Evolutionary conservation across 2,329 filamentous ascomycete genomes (phyloP), one percentile per base, ranked within the genome.

Genomic region (Hysterium pulicare): DNA sequence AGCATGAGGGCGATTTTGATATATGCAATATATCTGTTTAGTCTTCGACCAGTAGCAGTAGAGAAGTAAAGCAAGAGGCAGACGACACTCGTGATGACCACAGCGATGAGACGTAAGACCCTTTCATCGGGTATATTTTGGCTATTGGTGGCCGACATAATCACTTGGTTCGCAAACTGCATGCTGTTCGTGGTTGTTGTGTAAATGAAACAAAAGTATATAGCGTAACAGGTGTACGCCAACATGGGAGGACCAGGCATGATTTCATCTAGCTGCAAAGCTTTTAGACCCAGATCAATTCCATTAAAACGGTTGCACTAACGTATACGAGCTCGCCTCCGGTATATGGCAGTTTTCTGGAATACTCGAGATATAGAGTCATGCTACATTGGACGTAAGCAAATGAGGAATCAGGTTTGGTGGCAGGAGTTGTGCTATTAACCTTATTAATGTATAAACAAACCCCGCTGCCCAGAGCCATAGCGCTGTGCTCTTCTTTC

Each of bases 281-380:
- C n/a, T 11, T 5, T 28, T 39, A 17, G 36, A 4, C 22, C 7
- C 11, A 5, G 15, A 28, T 16, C 13, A 39, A 5, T n/a, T 17
- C n/a, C 20, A 26, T 5, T 28, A 11, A 28, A 11, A 5, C 30
- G 19, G 17, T 13, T 17, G 30, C 22, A 28, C 36, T 26, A 33
- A 49, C 37, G 20, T 47, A 49, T n/a, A 49, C 45, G 3, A 47
- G 38, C 41, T 49, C 47, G 16, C 47, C 44, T 9, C 47, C 47
- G 11, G 37, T 49, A 22, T 40, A 47, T 2, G 47, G 47, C 2
- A 47, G 39, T 24, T 42, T 39, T 11, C 41, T 38, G 9, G 44
- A 45, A 31, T 37, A 45, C 20, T 49, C 44, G 17, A 45, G 39
- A 38, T 49, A 49, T 5, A 47, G 24, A 13, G 40, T 34, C 44